These are phyloP conservation scores for Arbutus unedo DNA, from an alignment of 148 eudicot genomes.

Conservation along the genomic window DNA sequence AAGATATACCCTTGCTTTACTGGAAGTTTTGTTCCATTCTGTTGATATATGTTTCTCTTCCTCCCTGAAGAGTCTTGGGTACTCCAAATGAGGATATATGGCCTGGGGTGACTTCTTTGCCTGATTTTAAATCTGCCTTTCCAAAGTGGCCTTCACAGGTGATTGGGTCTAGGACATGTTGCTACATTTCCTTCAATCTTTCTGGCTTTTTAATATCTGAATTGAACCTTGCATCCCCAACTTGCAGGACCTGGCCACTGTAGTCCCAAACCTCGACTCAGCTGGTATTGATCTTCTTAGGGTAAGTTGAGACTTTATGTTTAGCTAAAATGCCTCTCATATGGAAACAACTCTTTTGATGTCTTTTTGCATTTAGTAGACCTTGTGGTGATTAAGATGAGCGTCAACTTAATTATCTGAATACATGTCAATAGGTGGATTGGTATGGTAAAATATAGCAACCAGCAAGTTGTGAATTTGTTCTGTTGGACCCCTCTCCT, in stretches of 20 bases:
- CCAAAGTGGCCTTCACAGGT: slow-evolving; percentile 93
- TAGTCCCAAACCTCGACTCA: slow-evolving; percentile 76
- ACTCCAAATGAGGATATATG: slow-evolving; percentile 93
- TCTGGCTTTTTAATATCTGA: background rate
- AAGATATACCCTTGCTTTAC: background rate
- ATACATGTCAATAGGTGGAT: background rate
- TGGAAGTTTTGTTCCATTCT: background rate
- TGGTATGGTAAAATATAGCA: background rate
- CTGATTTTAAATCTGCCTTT: slow-evolving; percentile 79
- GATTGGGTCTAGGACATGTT: slow-evolving; percentile 1
- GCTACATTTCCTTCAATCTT: background rate
- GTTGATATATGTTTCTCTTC: background rate
- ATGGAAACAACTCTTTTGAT: background rate
- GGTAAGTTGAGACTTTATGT: slow-evolving; percentile 42
- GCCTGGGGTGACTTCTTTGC: slow-evolving; percentile 96
- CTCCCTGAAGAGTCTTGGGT: slow-evolving; percentile 61
- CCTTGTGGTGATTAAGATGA: background rate
- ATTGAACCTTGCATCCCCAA: slow-evolving; percentile 18
- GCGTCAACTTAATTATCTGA: background rate
- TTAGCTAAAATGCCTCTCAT: background rate
- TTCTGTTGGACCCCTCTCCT: background rate
- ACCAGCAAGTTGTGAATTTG: background rate
- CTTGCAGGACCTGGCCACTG: slow-evolving; percentile 63
- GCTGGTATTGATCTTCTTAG: slow-evolving; percentile 79
- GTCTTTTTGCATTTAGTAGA: background rate